These are phyloP conservation scores for Boletales sp. DNA, from an alignment of 768 basidiomycete species.

Conservation along the genomic window DNA sequence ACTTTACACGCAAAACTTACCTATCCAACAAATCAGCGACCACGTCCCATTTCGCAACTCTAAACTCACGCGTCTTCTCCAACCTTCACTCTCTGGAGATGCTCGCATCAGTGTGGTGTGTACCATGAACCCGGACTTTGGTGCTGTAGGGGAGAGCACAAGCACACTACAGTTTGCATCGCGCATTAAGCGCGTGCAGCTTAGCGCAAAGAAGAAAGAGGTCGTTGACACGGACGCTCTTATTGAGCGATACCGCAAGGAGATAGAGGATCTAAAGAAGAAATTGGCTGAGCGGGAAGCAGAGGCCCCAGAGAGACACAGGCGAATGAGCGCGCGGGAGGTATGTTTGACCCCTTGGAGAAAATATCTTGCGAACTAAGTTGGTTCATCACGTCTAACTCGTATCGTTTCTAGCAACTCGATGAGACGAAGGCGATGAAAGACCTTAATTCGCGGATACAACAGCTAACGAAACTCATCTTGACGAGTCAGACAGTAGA, in stretches of 20 bases:
- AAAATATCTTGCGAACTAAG: not conserved
- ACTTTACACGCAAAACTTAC: not conserved
- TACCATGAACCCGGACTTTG: conserved; percentile 84
- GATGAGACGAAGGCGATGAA: conserved; percentile 84
- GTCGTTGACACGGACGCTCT: conserved; percentile 90
- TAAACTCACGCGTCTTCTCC: conserved; percentile 90
- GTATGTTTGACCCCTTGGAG: conserved; percentile 15
- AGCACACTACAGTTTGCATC: conserved; percentile 91
- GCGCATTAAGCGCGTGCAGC: conserved; percentile 83
- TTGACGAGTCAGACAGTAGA: conserved; percentile 83
- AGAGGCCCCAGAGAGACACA: conserved; percentile 47
- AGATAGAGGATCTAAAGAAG: conserved; percentile 85
- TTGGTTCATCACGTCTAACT: not conserved
- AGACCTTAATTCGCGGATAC: conserved; percentile 75
- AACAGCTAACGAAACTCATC: conserved; percentile 80
- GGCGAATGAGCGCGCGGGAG: conserved; percentile 46
- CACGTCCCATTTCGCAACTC: conserved; percentile 96
- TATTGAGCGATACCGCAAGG: conserved; percentile 90
- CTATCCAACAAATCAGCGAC: conserved; percentile 42
- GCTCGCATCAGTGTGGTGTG: conserved; percentile 96
- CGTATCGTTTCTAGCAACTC: conserved; percentile 51
- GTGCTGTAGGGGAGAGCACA: conserved; percentile 78
- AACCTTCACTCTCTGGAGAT: conserved; percentile 92
- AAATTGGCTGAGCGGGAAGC: conserved; percentile 69
- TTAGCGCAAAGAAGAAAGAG: conserved; percentile 91